Conservation (phyloP, 129 eudicot genomes). For the Rutidosis leptorrhynchoides region DNA sequence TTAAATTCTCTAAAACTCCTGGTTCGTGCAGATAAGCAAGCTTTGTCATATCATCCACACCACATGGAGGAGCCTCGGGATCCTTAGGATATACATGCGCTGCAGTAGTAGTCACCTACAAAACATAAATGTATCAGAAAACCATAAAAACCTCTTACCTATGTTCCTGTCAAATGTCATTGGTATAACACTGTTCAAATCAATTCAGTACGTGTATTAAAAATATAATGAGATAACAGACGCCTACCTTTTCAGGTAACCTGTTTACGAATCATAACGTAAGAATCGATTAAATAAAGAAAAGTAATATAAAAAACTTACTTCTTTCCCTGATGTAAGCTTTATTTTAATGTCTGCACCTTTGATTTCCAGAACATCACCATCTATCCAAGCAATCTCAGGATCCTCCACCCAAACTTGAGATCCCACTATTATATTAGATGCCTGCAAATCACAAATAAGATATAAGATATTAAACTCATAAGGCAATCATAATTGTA, state of each 20-base stretch:
- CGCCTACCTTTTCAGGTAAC: slow-evolving; percentile 14
- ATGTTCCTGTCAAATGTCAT: slow-evolving; percentile 13
- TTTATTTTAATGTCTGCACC: slow-evolving; percentile 57
- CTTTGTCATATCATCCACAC: slow-evolving; percentile 97
- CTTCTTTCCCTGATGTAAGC: slow-evolving; percentile 63
- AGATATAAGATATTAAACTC: background rate
- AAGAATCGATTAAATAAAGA: background rate
- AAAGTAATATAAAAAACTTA: slow-evolving; percentile 45
- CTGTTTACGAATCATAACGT: background rate
- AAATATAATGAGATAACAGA: background rate
- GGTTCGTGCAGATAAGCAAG: slow-evolving; percentile 96
- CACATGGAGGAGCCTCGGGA: slow-evolving; percentile 67
- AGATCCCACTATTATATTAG: slow-evolving; percentile 65
- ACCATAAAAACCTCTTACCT: slow-evolving; percentile 3
- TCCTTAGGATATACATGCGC: slow-evolving; percentile 66
- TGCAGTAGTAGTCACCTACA: slow-evolving; percentile 50
- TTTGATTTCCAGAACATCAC: slow-evolving; percentile 72
- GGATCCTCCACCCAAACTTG: slow-evolving; percentile 97
- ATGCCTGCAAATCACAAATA: slow-evolving; percentile 45
- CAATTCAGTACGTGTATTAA: slow-evolving; percentile 16
- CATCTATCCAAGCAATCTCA: slow-evolving; percentile 93
- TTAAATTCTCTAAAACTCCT: slow-evolving; percentile 75
- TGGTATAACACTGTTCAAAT: background rate
- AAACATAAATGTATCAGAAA: slow-evolving; percentile 13
- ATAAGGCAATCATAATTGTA: background rate